Base-by-base conservation (phyloP, 495 filamentous ascomycete species). In the Aspergillus egyptiacus region DNA sequence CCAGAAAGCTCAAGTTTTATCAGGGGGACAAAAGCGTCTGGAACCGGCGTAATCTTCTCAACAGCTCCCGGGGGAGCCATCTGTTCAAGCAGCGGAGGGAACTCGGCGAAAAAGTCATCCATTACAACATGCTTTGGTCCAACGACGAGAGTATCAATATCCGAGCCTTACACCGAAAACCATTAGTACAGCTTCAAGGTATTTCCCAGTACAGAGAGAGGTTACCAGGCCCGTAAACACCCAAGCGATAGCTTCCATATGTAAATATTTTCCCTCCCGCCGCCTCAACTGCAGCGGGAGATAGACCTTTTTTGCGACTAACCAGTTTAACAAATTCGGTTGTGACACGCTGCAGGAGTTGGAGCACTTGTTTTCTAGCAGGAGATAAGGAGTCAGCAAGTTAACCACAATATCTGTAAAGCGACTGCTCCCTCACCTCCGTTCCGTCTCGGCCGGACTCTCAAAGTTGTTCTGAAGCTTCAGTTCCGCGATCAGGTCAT, bases 91-190 rank as follows among this genome's bases (percentile, higher is more conserved):
- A 91, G 67, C 6, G 77, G 67, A 42, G 91, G 91, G 57, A 97
- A 91, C 57, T 87, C 75, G 22, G 85, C 67, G 69, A 98, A 98
- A 67, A 95, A 98, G 63, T 98, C 89, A 24, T 91, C 84, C 37
- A 84, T 81, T 10, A 77, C 72, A 32, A 97, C 84, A 55, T 96
- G 89, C 60, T 86, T 89, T 14, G 93, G 93, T 22, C 81, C 89
- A 23, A 95, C 84, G 31, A 96, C 80, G 14, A 98, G 80, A 13
- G 93, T 97, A 69, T 98, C 93, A 57, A 98, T 96, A 80, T 98
- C 93, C 27, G 94, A 96, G 36, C 87, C 89, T 81, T 11, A 32
- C n/a, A 56, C 7, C 43, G 46, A n/a, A 17, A 31, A 20, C 14
- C 5, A 34, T 60, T 35, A 66, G 30, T 22, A 28, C 14, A 18